Evolutionary conservation across 1,139 yeast species (phyloP).

Genomic region (Geotrichum phurueaensis): DNA sequence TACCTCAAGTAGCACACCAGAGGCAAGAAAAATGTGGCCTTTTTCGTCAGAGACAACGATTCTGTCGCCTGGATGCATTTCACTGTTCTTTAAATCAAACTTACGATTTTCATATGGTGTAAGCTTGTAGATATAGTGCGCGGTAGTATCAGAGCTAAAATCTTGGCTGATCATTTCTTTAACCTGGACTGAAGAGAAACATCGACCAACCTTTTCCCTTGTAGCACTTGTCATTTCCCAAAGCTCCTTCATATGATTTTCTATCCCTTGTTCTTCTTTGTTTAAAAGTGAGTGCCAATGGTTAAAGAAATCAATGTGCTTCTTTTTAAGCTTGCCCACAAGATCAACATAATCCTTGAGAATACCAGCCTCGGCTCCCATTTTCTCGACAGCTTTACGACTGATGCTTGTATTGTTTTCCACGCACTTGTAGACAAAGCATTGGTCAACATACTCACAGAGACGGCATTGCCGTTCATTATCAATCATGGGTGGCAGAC

Average conservation of each 20-base stretch:
- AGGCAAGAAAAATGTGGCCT: slow-evolving; percentile 71
- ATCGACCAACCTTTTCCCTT: slow-evolving; percentile 59
- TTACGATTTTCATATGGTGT: slow-evolving; percentile 16
- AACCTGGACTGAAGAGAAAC: slow-evolving; percentile 37
- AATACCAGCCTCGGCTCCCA: slow-evolving; percentile 34
- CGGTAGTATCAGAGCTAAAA: not conserved
- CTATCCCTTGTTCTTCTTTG: slow-evolving; percentile 61
- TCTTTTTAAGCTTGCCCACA: slow-evolving; percentile 47
- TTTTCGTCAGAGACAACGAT: slow-evolving; percentile 72
- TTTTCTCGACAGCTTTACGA: slow-evolving; percentile 48
- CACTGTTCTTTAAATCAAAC: slow-evolving; percentile 21
- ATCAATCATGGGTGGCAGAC: slow-evolving; percentile 55
- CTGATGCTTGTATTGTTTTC: slow-evolving; percentile 4
- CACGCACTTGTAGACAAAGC: slow-evolving; percentile 64
- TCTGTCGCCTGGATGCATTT: slow-evolving; percentile 30
- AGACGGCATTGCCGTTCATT: slow-evolving; percentile 56
- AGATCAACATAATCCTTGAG: slow-evolving; percentile 42
- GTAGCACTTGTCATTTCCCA: slow-evolving; percentile 60
- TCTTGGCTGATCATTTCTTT: slow-evolving; percentile 1
- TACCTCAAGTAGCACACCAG: slow-evolving; percentile 51
- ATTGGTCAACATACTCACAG: slow-evolving; percentile 56
- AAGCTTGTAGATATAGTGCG: slow-evolving; percentile 20
- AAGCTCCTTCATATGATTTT: slow-evolving; percentile 51
- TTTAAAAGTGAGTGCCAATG: slow-evolving; percentile 73
- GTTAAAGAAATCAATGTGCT: slow-evolving; percentile 50